A percentile compares a stretch with the other conserved stretches of the same genome.
Conservation (phyloP, 2,329 filamentous ascomycete genomes). For the Lasiodiplodia hormozganensis region DNA sequence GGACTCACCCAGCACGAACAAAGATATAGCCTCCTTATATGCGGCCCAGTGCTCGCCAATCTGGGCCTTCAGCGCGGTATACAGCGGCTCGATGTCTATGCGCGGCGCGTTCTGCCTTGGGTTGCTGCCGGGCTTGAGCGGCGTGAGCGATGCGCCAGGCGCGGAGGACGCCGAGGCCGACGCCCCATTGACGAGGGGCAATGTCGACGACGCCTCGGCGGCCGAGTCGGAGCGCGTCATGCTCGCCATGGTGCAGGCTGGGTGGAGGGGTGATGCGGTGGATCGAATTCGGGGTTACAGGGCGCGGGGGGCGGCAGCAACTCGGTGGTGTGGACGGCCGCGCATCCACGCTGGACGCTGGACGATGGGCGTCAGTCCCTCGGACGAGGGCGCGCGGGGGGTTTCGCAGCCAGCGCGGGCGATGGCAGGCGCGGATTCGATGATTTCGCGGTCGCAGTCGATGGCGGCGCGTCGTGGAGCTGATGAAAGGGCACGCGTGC, state of each 20-base stretch:
- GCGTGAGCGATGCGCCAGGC: constrained; percentile 31
- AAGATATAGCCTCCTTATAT: constrained; percentile 65
- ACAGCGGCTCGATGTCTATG: constrained; percentile 68
- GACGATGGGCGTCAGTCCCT: constrained; percentile 26
- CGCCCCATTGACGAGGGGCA: constrained; percentile 36
- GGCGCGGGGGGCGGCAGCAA: constrained; percentile 35
- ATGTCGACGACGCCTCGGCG: constrained; percentile 42
- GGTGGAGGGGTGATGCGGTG: not conserved
- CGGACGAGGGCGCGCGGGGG: constrained; percentile 23
- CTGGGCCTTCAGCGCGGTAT: constrained; percentile 65
- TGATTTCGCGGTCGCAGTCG: constrained; percentile 10
- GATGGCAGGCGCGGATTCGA: not conserved
- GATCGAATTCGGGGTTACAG: constrained; percentile 27
- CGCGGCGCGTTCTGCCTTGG: constrained; percentile 62
- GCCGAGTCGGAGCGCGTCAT: constrained; percentile 48
- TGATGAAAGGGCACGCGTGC: constrained; percentile 24
- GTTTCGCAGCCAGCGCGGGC: constrained; percentile 21
- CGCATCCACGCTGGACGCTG: constrained; percentile 25
- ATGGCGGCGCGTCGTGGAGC: constrained; percentile 26
- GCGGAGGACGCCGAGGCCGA: not conserved
- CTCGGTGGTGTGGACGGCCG: constrained; percentile 35
- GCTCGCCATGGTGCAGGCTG: constrained; percentile 43
- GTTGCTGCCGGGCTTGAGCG: constrained; percentile 48
- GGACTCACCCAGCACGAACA: constrained; percentile 63
- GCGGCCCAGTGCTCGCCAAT: constrained; percentile 64